Percentiles rank a stretch among this genome's conserved stretches.
Evolutionary conservation across 345 rosid genomes (phyloP).

Genomic region (Rhizophora apiculata): DNA sequence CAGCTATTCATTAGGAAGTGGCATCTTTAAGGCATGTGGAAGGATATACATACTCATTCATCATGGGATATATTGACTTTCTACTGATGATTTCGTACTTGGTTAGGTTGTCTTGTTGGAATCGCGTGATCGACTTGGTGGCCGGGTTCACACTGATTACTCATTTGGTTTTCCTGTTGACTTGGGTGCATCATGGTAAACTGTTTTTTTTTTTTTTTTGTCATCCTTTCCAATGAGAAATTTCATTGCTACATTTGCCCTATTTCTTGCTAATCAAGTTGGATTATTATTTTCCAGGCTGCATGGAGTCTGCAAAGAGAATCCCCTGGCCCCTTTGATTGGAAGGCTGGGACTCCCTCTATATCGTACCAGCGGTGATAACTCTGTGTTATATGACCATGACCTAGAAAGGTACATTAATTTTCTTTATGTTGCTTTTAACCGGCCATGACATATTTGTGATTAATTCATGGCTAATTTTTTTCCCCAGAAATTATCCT

Average conservation of each 20-base stretch:
- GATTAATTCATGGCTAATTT: not conserved
- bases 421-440: not conserved
- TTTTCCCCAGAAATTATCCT: too few species aligned
- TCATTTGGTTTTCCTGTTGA: constrained; percentile 92
- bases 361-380: constrained; percentile 93
- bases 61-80: too few species aligned
- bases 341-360: constrained; percentile 82
- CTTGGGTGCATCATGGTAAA: constrained; percentile 65
- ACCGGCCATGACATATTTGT: not conserved
- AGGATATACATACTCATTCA: too few species aligned
- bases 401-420: constrained; percentile 77
- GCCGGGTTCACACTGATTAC: constrained; percentile 85
- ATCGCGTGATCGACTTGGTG: constrained; percentile 86
- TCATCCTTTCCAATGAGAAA: not conserved
- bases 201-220: not conserved
- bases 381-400: constrained; percentile 92
- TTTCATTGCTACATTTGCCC: not conserved
- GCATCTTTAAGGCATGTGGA: not conserved
- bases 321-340: constrained; percentile 87
- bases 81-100: not conserved
- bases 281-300: constrained; percentile 48
- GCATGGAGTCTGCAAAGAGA: constrained; percentile 92
- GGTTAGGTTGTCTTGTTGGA: constrained; percentile 72
- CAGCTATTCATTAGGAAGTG: not conserved
- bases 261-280: too few species aligned